phyloP scores from a whole-genome alignment of 805 yeast species.

The Candida peoriensis region DNA sequence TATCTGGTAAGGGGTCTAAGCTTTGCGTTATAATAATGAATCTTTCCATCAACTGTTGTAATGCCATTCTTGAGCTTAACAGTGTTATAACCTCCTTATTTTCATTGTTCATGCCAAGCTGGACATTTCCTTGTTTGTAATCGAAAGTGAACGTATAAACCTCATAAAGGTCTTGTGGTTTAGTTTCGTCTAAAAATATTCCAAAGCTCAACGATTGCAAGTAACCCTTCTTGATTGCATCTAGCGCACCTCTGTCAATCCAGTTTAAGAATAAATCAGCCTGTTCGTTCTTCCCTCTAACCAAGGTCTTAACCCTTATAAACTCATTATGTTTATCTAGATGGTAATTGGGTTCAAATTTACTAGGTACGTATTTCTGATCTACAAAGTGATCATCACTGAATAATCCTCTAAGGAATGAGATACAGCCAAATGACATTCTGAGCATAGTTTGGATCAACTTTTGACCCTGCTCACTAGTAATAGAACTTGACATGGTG shows the following conservation, averaged over 20 bases:
- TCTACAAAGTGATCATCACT: slow-evolving; percentile 51
- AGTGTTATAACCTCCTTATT: slow-evolving; percentile 14
- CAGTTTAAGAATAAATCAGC: slow-evolving; percentile 48
- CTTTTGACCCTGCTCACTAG: slow-evolving; percentile 38
- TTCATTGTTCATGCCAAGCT: slow-evolving; percentile 19
- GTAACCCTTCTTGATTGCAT: slow-evolving; percentile 37
- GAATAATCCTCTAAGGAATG: slow-evolving; percentile 52
- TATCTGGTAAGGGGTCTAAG: slow-evolving; percentile 44
- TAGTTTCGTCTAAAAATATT: slow-evolving; percentile 36
- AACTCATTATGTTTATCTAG: slow-evolving; percentile 24
- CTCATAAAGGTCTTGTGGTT: slow-evolving; percentile 42
- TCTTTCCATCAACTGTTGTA: slow-evolving; percentile 45
- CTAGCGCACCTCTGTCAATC: slow-evolving; percentile 47
- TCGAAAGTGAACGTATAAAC: slow-evolving; percentile 45
- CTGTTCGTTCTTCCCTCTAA: slow-evolving; percentile 39
- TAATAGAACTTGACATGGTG: slow-evolving; percentile 13
- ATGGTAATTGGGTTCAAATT: slow-evolving; percentile 24
- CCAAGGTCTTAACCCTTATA: slow-evolving; percentile 43
- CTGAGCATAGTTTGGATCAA: slow-evolving; percentile 43
- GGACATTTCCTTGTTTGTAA: slow-evolving; percentile 30
- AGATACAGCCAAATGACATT: slow-evolving; percentile 53
- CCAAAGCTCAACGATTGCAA: slow-evolving; percentile 42
- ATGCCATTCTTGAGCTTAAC: slow-evolving; percentile 36
- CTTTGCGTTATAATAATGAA: slow-evolving; percentile 50
- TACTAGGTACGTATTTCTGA: slow-evolving; percentile 37